Percentiles rank a stretch among this genome's conserved stretches.
phyloP scores from a whole-genome alignment of 345 rosid genomes.

The Schrenkiella parvula region DNA sequence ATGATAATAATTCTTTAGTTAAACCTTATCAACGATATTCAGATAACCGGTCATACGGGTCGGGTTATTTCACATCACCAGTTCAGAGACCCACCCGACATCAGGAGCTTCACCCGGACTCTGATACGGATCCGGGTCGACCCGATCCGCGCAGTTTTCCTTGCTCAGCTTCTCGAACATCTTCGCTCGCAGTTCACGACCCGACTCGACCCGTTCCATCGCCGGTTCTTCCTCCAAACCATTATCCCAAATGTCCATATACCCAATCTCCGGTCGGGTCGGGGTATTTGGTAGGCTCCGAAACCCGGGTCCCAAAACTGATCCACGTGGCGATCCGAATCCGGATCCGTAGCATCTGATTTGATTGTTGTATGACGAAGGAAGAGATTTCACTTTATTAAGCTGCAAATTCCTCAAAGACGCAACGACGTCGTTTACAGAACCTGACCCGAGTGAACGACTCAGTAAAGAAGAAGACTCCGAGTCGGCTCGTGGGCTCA shows the following conservation, averaged over 20 bases:
- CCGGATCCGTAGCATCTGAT: slow-evolving; percentile 31
- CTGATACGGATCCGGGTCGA: slow-evolving; percentile 5
- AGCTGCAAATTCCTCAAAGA: slow-evolving; percentile 68
- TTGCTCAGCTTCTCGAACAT: slow-evolving; percentile 66
- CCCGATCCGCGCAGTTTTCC: slow-evolving; percentile 47
- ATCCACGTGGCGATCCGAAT: slow-evolving; percentile 55
- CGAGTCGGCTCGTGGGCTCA: slow-evolving; percentile 52
- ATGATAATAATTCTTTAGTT: background rate
- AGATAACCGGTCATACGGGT: background rate
- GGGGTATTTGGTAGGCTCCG: slow-evolving; percentile 55
- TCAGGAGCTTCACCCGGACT: slow-evolving; percentile 35
- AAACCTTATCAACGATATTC: background rate
- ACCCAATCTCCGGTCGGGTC: slow-evolving; percentile 32
- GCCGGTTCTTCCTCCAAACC: slow-evolving; percentile 58
- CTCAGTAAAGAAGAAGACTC: slow-evolving; percentile 41
- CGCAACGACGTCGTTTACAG: slow-evolving; percentile 45
- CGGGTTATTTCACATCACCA: slow-evolving; percentile 38
- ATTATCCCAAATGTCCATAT: slow-evolving; percentile 48
- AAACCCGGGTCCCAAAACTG: slow-evolving; percentile 51
- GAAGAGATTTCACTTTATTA: slow-evolving; percentile 52
- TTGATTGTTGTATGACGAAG: slow-evolving; percentile 45
- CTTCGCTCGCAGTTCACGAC: slow-evolving; percentile 59
- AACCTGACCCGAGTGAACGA: slow-evolving; percentile 49
- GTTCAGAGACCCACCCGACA: slow-evolving; percentile 82
- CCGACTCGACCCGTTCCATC: slow-evolving; percentile 91